phyloP scores from a whole-genome alignment of 2,329 filamentous ascomycete genomes.

The Fusarium concolor region DNA sequence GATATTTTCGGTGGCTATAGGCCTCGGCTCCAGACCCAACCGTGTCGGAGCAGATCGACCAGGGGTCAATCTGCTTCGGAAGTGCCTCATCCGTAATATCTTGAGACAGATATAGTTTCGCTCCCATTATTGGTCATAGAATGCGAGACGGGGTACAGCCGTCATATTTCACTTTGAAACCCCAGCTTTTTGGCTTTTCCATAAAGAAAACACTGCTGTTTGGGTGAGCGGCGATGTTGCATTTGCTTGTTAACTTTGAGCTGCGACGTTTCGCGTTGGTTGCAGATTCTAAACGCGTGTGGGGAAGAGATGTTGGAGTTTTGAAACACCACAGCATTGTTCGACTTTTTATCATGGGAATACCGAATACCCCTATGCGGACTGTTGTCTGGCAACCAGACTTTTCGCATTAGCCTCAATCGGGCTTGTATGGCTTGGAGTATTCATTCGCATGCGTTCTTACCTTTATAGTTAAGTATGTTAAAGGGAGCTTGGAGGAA shows the following conservation, averaged over 20 bases:
- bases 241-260: slow-evolving; percentile 4
- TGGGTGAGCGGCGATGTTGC: neutral
- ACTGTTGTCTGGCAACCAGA: too few relatives aligned
- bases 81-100: slow-evolving; percentile 38
- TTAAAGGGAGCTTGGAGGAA: neutral
- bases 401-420: neutral
- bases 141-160: neutral
- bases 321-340: slow-evolving; percentile 4
- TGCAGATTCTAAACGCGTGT: slow-evolving; percentile 19
- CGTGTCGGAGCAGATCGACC: slow-evolving; percentile 17
- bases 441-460: neutral
- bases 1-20: slow-evolving; percentile 14
- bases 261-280: slow-evolving; percentile 34
- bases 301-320: neutral
- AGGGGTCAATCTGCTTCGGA: slow-evolving; percentile 34
- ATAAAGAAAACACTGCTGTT: neutral
- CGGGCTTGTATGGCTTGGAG: neutral
- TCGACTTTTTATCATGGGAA: neutral
- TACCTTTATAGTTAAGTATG: neutral
- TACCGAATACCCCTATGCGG: too few relatives aligned
- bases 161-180: slow-evolving; percentile 15
- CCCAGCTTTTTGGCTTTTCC: neutral
- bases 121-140: slow-evolving; percentile 9
- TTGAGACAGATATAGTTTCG: slow-evolving; percentile 42
- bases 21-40: slow-evolving; percentile 27